Conservation (phyloP, 345 rosid genomes). For the Iberis pinnata region DNA sequence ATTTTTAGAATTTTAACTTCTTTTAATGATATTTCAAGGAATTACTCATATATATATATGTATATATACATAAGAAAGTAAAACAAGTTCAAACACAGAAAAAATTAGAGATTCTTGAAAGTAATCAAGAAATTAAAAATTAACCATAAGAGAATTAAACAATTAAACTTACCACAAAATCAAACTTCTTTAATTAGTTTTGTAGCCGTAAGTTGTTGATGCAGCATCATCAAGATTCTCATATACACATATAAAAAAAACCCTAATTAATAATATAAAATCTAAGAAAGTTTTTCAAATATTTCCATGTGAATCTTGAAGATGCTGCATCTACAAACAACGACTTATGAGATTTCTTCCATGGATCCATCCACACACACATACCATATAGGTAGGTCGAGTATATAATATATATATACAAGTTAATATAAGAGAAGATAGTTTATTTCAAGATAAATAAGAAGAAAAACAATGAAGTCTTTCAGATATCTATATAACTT, state of each 20-base stretch:
- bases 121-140: not conserved
- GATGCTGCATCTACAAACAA: conserved; percentile 82
- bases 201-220: conserved; percentile 70
- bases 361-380: conserved; percentile 15
- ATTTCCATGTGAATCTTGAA: conserved; percentile 86
- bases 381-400: not conserved
- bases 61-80: not conserved
- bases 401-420: not conserved
- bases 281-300: not conserved
- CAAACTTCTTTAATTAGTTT: not conserved
- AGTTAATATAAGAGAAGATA: not conserved
- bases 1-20: too few relatives aligned
- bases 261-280: conserved; percentile 16
- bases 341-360: conserved; percentile 41
- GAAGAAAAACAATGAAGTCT: not conserved
- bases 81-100: not conserved
- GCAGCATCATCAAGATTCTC: conserved; percentile 99
- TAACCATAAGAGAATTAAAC: too few relatives aligned
- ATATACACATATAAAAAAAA: conserved; percentile 30
- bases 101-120: not conserved
- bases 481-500: not conserved
- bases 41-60: too few relatives aligned
- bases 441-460: not conserved
- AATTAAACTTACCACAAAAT: conserved; percentile 10
- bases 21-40: too few relatives aligned